Base-by-base conservation (phyloP, 306 rosid species). In the Fragaria vesca region DNA sequence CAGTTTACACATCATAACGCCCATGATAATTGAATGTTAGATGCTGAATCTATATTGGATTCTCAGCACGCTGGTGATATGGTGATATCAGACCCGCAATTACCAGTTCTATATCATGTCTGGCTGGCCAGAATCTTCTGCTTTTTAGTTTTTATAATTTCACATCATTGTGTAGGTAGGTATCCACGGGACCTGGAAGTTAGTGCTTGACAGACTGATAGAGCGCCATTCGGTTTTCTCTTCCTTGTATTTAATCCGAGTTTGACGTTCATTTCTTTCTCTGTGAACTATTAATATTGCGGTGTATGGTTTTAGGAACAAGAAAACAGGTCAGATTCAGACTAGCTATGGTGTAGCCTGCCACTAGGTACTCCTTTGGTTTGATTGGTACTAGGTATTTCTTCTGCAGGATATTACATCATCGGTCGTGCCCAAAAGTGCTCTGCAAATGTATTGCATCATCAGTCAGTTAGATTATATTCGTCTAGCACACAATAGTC, bases 141-240 rank as follows among this genome's bases (percentile, higher is more conserved):
- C 32, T 8, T 57, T 57, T 57, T 57, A 57, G 36, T 32, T 32
- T 32, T 32, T 32, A 32, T 21, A 10, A 57, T 21, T 30, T 57
- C 15, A 21, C 32, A 57, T 57, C 32, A 24, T 24, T 57, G 63
- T 57, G 63, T 57, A 57, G 63, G 63, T 57, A 57, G 63, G 63
- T 57, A 24, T 57, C 63, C 63, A 57, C 15, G 63, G 63, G 62
- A 57, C 63, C 63, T 57, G 32, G 63, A 57, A 9, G 63, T 57
- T 24, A 55, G 62, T 55, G 62, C 62, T 55, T 55, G 62, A 55
- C 62, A 55, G 30, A n/a, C 13, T n/a, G 62, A 55, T n/a, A 18
- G 7, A 20, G 60, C 11, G 60, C 8, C 12, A 6, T 55, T 55
- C 6, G 63, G 63, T 21, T 57, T 57, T 57, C 63, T 57, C 32